phyloP scores from a whole-genome alignment of 768 basidiomycete genomes.

The Leccinellum rugosiceps region DNA sequence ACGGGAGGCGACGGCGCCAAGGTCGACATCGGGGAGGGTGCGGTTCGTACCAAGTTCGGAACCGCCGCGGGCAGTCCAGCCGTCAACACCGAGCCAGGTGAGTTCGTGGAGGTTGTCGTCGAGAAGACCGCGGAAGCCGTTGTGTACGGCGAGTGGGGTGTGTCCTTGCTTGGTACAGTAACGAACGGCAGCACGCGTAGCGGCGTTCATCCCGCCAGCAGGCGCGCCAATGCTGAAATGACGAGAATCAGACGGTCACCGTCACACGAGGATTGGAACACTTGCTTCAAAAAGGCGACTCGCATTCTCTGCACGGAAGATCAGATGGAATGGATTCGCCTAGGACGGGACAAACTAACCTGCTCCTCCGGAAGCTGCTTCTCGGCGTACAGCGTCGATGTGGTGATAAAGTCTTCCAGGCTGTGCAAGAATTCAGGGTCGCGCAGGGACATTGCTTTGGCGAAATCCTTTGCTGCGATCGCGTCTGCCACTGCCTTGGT shows the following conservation, averaged over 20 bases:
- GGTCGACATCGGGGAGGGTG: constrained; percentile 76
- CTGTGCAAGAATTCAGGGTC: constrained; percentile 91
- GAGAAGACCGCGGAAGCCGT: constrained; percentile 93
- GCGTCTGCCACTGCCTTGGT: constrained; percentile 84
- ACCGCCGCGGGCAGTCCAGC: constrained; percentile 94
- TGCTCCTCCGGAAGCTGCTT: constrained; percentile 49
- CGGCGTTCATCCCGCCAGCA: constrained; percentile 98
- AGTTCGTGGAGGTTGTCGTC: constrained; percentile 85
- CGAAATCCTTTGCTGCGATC: constrained; percentile 80
- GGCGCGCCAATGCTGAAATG: constrained; percentile 83
- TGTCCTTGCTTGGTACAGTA: constrained; percentile 94
- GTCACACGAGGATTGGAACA: too few species aligned
- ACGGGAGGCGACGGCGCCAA: constrained; percentile 85
- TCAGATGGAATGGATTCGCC: constrained; percentile 6
- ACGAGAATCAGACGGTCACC: background rate
- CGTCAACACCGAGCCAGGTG: constrained; percentile 95
- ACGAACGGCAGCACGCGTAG: constrained; percentile 89
- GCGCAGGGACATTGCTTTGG: constrained; percentile 80
- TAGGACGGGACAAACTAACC: constrained; percentile 28
- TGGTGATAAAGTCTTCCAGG: constrained; percentile 79
- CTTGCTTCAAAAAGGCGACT: constrained; percentile 79
- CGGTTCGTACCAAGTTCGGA: constrained; percentile 98
- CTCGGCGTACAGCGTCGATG: constrained; percentile 58
- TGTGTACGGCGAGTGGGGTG: constrained; percentile 87
- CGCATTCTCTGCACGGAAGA: constrained; percentile 57